Evolutionary conservation across 371 early-diverging fungal genomes (phyloP), one percentile per base, ranked within the genome.

Genomic region (Apophysomyces trapeziformis): DNA sequence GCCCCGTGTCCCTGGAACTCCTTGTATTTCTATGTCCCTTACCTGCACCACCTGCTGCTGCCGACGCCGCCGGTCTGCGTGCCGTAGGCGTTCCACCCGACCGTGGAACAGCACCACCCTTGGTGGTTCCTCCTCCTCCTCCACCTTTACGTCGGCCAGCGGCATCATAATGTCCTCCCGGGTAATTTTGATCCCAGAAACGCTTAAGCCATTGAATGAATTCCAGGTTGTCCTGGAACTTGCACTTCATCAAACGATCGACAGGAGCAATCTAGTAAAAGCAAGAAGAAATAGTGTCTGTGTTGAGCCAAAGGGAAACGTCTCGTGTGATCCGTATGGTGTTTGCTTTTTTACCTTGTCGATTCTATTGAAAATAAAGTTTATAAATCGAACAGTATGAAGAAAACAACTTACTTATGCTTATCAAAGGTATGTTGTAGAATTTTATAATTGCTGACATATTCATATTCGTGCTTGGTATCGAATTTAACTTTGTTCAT

Each of bases 151-250:
- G 89, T 32, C 96, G 88, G 14, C 77, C 89, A 9, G 87, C 63
- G 13, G 96, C 92, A 73, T 96, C 96, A 70, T 96, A 98, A 7
- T 68, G 76, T 35, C 90, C 91, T 37, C 94, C 94, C 5, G 96
- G 91, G 62, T 79, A 92, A 68, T 90, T 86, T 44, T 81, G 77
- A 66, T 96, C 96, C 96, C 95, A 96, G 67, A 74, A 96, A 68
- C 84, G 83, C 71, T 94, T 96, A 66, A 95, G 69, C 97, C 96
- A 97, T 71, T 97, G 97, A 73, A 95, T 70, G 71, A 98, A 96
- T 83, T 96, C 97, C 65, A 98, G 83, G 75, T 97, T 98, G 79
- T 98, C 99, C 79, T 96, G 97, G 82, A 97, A 93, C 69, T 92
- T 93, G 84, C 95, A 94, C 73, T 96, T 96, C 63, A 90, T 82